A percentile compares a stretch with the other conserved stretches of the same genome.
Conservation (phyloP, 176 grass and related monocot genomes). For the Tillandsia fasciculata region DNA sequence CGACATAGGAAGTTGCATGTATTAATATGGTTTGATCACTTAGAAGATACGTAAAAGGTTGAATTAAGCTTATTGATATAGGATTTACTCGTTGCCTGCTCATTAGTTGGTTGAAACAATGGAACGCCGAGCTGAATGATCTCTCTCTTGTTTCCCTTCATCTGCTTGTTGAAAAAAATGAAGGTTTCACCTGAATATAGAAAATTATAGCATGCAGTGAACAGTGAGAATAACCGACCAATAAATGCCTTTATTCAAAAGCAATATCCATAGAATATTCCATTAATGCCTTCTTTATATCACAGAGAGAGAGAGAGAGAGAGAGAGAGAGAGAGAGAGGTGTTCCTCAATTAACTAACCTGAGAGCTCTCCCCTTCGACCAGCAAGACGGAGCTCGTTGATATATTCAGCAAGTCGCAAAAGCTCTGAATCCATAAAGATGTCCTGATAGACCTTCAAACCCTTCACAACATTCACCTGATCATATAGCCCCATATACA, state of each 20-base stretch:
- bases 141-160: conserved; percentile 97
- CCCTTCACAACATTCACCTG: conserved; percentile 99
- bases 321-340: not conserved
- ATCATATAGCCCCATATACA: not conserved
- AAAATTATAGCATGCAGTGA: not conserved
- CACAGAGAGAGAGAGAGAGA: no score
- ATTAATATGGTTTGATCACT: not conserved
- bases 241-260: not conserved
- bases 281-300: not conserved
- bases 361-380: conserved; percentile 85
- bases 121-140: conserved; percentile 90
- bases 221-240: not conserved
- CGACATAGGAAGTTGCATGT: not conserved
- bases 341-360: conserved; percentile 45
- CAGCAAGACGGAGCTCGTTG: conserved; percentile 82
- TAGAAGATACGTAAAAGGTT: not conserved
- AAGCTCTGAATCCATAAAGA: conserved; percentile 81
- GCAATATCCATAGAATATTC: no score
- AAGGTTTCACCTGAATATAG: conserved; percentile 73
- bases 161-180: conserved; percentile 98
- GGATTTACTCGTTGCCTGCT: conserved; percentile 78
- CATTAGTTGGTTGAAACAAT: conserved; percentile 86
- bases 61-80: not conserved
- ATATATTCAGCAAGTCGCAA: conserved; percentile 62
- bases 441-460: conserved; percentile 89